Evolutionary conservation across 2,329 filamentous ascomycete genomes (phyloP), one percentile per base, ranked within the genome.

Genomic region (Fusarium sp.): DNA sequence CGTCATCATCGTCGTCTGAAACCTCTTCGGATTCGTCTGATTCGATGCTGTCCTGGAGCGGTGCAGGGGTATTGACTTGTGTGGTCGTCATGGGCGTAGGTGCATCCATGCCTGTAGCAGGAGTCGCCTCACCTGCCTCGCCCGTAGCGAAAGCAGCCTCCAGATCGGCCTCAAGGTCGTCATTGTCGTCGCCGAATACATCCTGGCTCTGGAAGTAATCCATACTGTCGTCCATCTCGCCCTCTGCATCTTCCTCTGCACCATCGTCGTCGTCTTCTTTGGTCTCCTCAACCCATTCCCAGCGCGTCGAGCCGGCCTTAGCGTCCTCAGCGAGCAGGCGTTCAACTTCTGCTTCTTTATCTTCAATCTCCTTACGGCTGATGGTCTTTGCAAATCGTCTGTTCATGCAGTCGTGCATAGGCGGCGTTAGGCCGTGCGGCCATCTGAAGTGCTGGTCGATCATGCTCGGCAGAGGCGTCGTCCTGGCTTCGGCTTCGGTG

Each of bases 361-460:
- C 90, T 75, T 95, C 91, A 65, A 96, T 94, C 68, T 94, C 92
- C 62, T 93, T 90, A 58, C 94, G 90, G 62, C 90, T 93, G 53
- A 95, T 87, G 4, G 93, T 89, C 75, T 94, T 94, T 59, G 93
- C 88, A 79, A 97, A 97, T 32, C 94, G 87, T 27, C 92, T 88
- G 76, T 93, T 93, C 43, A 92, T 85, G 43, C 91, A 93, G 82
- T 92, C 93, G 75, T 93, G 91, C 89, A 97, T 92, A 1, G 94
- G 94, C 7, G 94, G 93, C 3, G 93, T 96, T 20, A 97, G 82
- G 32, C 94, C 94, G 78, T 97, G 94, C 1, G 93, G 91, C 83
- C 92, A 97, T 74, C 88, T 90, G 72, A 90, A 89, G 7, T 80
- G 89, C 77, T 79, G 82, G 71, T 93, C 87, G 50, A 96, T 85